Conservation (phyloP, 2,329 filamentous ascomycete species). For the Chaetomium strumarium region DNA sequence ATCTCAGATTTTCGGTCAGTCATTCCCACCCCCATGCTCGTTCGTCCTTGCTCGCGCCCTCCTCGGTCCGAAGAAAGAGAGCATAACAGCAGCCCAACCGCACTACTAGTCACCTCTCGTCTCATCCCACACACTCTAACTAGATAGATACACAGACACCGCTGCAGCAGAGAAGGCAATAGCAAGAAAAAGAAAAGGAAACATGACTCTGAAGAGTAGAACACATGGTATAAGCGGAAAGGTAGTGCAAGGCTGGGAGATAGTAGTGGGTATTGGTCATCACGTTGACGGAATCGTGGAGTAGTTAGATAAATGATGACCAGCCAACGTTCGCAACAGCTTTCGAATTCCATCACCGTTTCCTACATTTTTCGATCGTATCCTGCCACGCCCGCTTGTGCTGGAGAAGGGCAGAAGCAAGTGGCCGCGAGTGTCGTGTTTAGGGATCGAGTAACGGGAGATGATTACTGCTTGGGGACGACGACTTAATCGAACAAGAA, state of each 20-base stretch:
- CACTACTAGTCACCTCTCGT: background rate
- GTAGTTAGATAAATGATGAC: background rate
- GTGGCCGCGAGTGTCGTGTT: background rate
- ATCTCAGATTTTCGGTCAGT: background rate
- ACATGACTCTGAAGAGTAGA: background rate
- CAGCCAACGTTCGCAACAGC: background rate
- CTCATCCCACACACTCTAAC: background rate
- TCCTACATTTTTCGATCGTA: slow-evolving; percentile 1
- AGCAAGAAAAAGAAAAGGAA: background rate
- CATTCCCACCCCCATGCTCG: background rate
- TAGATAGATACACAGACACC: background rate
- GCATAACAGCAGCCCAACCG: background rate
- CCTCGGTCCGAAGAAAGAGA: background rate
- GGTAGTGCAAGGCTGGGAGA: slow-evolving; percentile 2
- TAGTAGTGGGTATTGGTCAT: background rate
- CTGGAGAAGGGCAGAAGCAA: background rate
- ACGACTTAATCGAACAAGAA: slow-evolving; percentile 13
- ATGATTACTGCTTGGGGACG: slow-evolving; percentile 16
- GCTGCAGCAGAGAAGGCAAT: background rate
- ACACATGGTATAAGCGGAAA: background rate
- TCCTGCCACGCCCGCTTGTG: background rate
- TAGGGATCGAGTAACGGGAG: background rate
- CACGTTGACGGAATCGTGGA: slow-evolving; percentile 2
- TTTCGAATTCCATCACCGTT: background rate
- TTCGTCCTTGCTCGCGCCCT: background rate